Percentiles rank a stretch among this genome's conserved stretches.
These are phyloP conservation scores for Histomonas meleagridis DNA, from an alignment of 208 protist genomes.

Conservation along the genomic window DNA sequence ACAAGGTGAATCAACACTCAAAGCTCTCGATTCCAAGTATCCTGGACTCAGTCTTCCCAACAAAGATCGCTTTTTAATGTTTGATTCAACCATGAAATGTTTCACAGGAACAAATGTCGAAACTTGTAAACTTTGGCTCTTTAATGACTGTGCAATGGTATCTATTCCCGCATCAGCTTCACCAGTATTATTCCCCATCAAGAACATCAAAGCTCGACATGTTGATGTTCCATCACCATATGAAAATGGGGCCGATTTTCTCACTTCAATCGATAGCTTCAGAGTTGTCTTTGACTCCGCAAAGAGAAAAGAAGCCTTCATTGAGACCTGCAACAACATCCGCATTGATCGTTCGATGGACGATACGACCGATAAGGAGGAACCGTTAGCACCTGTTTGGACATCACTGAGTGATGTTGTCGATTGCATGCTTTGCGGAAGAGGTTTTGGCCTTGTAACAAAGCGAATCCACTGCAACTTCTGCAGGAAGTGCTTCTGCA, in stretches of 20 bases:
- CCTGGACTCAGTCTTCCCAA: background rate
- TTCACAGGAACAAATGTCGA: background rate
- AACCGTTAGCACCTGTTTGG: background rate
- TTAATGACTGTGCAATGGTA: background rate
- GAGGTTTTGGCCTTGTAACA: background rate
- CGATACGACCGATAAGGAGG: background rate
- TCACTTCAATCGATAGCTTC: background rate
- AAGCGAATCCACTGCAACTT: background rate
- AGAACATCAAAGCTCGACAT: background rate
- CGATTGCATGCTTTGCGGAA: slow-evolving; percentile 29
- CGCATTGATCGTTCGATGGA: background rate
- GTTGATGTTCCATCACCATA: background rate
- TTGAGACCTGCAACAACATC: background rate
- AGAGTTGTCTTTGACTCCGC: background rate
- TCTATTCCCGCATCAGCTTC: no score
- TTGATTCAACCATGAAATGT: background rate
- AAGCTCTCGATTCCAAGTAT: background rate
- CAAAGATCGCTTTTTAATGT: background rate
- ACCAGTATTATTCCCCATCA: background rate
- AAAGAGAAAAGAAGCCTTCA: background rate
- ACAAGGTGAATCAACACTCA: background rate
- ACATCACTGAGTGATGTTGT: background rate
- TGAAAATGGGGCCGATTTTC: background rate
- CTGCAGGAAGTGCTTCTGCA: background rate
- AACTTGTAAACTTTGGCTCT: background rate